phyloP scores from a whole-genome alignment of 768 basidiomycete genomes.

The Panaeolus cyanescens region DNA sequence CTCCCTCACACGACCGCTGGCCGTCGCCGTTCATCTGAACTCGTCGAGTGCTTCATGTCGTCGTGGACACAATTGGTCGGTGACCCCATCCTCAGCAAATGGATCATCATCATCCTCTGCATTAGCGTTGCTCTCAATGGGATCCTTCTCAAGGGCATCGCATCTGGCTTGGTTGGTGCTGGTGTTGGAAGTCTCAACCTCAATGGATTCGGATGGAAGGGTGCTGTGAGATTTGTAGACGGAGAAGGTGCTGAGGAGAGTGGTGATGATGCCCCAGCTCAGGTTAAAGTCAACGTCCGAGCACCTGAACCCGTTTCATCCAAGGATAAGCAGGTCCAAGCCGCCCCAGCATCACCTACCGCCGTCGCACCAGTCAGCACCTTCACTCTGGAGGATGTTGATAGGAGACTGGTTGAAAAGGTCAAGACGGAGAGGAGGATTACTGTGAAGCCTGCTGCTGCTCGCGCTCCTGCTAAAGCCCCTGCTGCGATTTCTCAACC shows the following conservation, averaged over 20 bases:
- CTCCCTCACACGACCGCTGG: slow-evolving; percentile 10
- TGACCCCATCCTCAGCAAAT: slow-evolving; percentile 92
- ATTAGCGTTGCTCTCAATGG: slow-evolving; percentile 91
- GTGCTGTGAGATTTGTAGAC: slow-evolving; percentile 21
- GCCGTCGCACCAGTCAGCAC: slow-evolving; percentile 26
- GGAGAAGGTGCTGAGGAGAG: slow-evolving; percentile 26
- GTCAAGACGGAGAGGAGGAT: slow-evolving; percentile 32
- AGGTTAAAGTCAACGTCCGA: neutral
- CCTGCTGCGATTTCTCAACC: slow-evolving; percentile 8
- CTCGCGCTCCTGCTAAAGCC: slow-evolving; percentile 5
- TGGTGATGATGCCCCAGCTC: slow-evolving; percentile 5
- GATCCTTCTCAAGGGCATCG: slow-evolving; percentile 87
- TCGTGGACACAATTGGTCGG: slow-evolving; percentile 90
- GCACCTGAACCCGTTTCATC: neutral
- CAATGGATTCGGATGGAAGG: slow-evolving; percentile 19
- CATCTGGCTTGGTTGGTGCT: slow-evolving; percentile 46
- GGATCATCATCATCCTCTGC: slow-evolving; percentile 88
- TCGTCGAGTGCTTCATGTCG: slow-evolving; percentile 85
- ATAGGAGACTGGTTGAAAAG: slow-evolving; percentile 40
- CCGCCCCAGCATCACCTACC: neutral
- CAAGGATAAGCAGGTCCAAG: neutral
- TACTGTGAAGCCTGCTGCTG: slow-evolving; percentile 17
- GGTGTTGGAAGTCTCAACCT: slow-evolving; percentile 20
- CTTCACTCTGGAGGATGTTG: slow-evolving; percentile 60
- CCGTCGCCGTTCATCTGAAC: slow-evolving; percentile 39